Evolutionary conservation across 148 eudicot species (phyloP), one percentile per base, ranked within the genome.

Genomic region (Spergularia marina): DNA sequence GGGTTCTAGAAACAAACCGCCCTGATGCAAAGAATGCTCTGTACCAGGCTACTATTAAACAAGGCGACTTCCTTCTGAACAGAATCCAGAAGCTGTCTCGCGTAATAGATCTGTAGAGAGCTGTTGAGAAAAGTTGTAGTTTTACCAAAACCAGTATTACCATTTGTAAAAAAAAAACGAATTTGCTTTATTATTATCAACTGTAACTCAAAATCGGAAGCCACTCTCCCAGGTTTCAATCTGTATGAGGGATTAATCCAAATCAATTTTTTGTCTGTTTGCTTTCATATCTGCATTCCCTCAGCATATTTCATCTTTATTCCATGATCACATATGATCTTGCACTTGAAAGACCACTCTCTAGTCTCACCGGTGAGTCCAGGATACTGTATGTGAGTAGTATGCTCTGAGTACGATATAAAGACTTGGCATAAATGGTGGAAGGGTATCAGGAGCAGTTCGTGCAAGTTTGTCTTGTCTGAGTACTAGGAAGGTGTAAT

Each of bases 21-120:
- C 99, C 99, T 12, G 99, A 95, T 82, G 92, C 99, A n/a, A 95
- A 95, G 90, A 95, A 95, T 65, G 99, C 97, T 30, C 89, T 95
- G 17, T 95, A 95, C 80, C 99, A 95, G 82, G 87, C 96, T 61
- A 95, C 97, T 12, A 95, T 95, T 82, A 95, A 95, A 84, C 99
- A 95, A 82, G 99, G 99, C 10, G 99, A 95, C 72, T 91, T 95
- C 90, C 76, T 95, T 51, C 83, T 95, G 59, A 95, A 92, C 79
- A 84, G 99, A 67, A 95, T 95, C 65, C 99, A 95, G 83, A 95
- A 95, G 90, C 86, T 95, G 30, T 95, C 99, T 57, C 99, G 97
- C 67, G 99, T 95, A 41, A 95, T 95, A 44, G 97, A 95, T 78
- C 89, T 95, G 68, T 95, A 80, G 87, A 61, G 68, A 40, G 13